A percentile compares a stretch with the other conserved stretches of the same genome.
These are phyloP conservation scores for Didymella lethalis DNA, from an alignment of 2,329 filamentous ascomycete species.

Conservation along the genomic window DNA sequence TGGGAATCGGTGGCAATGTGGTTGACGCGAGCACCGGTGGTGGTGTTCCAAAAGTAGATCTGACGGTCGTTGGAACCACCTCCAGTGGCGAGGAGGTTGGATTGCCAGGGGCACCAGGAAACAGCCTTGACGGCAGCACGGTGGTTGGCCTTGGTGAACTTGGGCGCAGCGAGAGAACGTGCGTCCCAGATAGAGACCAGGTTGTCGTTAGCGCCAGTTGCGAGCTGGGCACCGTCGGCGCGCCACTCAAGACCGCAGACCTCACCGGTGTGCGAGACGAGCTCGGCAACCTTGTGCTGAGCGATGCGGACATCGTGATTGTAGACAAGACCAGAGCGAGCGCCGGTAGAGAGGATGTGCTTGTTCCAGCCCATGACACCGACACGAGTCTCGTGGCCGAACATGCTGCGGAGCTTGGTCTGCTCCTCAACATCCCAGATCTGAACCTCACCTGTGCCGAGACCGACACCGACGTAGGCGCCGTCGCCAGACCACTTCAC, in stretches of 20 bases:
- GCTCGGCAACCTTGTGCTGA: constrained; percentile 97
- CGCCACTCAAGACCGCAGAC: constrained; percentile 99
- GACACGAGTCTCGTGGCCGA: constrained; percentile 94
- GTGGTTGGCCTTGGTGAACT: constrained; percentile 99
- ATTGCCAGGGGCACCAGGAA: constrained; percentile 98
- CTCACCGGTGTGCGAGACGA: constrained; percentile 95
- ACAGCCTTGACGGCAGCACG: constrained; percentile 98
- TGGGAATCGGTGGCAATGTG: constrained; percentile 98
- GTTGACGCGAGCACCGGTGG: constrained; percentile 95
- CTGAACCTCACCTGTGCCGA: constrained; percentile 95
- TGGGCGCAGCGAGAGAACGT: constrained; percentile 88
- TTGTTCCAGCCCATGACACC: constrained; percentile 99
- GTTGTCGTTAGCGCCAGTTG: constrained; percentile 98
- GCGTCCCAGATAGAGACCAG: constrained; percentile 99
- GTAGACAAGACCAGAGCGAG: constrained; percentile 92
- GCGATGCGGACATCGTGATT: constrained; percentile 99
- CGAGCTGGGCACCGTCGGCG: constrained; percentile 93
- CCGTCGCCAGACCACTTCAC: constrained; percentile 99
- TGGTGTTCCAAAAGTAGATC: constrained; percentile 99
- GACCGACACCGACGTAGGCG: constrained; percentile 92
- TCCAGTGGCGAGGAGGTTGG: constrained; percentile 94
- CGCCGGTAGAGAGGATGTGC: constrained; percentile 93
- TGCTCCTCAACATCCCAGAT: constrained; percentile 99
- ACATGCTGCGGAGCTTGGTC: constrained; percentile 97
- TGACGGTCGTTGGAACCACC: constrained; percentile 96